A percentile compares a stretch with the other conserved stretches of the same genome.
Evolutionary conservation across 106 monocot species (phyloP).

Genomic region (Acorus gramineus): DNA sequence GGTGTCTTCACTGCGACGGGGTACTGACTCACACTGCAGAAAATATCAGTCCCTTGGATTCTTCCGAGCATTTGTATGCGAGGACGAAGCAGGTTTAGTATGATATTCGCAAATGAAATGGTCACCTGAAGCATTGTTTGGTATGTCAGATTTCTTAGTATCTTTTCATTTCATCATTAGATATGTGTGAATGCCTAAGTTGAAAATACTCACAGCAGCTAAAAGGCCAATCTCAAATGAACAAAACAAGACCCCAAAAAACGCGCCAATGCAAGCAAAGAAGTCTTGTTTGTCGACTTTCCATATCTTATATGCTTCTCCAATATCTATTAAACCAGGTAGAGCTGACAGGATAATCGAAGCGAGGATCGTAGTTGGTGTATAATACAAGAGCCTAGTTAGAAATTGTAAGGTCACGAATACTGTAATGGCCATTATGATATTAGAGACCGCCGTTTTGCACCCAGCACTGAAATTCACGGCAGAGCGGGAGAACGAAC

Average conservation of each 20-base stretch:
- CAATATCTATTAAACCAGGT: slow-evolving; percentile 8
- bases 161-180: no score
- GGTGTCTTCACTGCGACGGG: slow-evolving; percentile 19
- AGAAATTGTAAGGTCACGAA: slow-evolving; percentile 10
- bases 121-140: slow-evolving; percentile 24
- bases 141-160: no score
- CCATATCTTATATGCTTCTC: slow-evolving; percentile 13
- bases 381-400: slow-evolving; percentile 17
- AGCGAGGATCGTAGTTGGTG: slow-evolving; percentile 19
- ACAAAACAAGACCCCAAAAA: slow-evolving; percentile 18
- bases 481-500: slow-evolving; percentile 18
- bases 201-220: slow-evolving; percentile 5
- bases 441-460: slow-evolving; percentile 17
- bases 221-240: slow-evolving; percentile 22
- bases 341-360: slow-evolving; percentile 22
- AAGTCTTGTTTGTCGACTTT: slow-evolving; percentile 23
- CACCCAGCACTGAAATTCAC: slow-evolving; percentile 25
- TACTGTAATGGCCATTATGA: slow-evolving; percentile 19
- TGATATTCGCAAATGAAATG: slow-evolving; percentile 72
- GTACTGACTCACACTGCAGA: slow-evolving; percentile 61
- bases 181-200: no score
- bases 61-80: slow-evolving; percentile 61
- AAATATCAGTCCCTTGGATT: slow-evolving; percentile 61
- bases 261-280: slow-evolving; percentile 9
- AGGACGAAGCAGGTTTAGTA: slow-evolving; percentile 40